Conservation (phyloP, 805 yeast genomes). For the Candida piceae region DNA sequence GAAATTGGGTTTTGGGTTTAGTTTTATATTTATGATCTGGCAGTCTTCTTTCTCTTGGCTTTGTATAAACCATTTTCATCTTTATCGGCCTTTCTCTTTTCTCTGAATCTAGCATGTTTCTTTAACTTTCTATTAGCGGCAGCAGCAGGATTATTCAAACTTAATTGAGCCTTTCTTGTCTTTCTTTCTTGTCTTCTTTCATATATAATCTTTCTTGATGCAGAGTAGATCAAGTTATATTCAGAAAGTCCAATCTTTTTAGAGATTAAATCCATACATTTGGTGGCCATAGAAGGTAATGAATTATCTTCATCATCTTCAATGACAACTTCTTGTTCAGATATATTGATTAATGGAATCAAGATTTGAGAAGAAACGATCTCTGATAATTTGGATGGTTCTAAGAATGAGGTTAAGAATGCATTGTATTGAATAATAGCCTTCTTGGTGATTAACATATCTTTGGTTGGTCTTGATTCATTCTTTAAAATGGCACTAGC, state of each 20-base stretch:
- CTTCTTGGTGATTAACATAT: constrained; percentile 55
- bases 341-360: constrained; percentile 27
- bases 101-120: constrained; percentile 71
- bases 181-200: constrained; percentile 71
- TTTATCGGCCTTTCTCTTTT: constrained; percentile 67
- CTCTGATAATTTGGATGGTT: constrained; percentile 34
- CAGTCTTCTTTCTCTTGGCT: constrained; percentile 47
- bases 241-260: constrained; percentile 65
- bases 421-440: constrained; percentile 69
- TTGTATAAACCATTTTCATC: constrained; percentile 76
- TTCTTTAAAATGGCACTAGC: constrained; percentile 60
- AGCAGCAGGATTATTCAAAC: constrained; percentile 71
- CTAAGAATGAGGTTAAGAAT: constrained; percentile 47
- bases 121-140: constrained; percentile 75
- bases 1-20: too few relatives aligned
- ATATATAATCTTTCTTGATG: constrained; percentile 56
- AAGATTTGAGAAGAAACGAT: constrained; percentile 33
- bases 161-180: constrained; percentile 68
- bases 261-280: constrained; percentile 65
- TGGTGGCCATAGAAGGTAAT: constrained; percentile 39
- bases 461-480: constrained; percentile 49
- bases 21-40: constrained; percentile 5
- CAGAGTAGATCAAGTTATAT: constrained; percentile 55
- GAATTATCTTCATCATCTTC: constrained; percentile 29
- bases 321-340: constrained; percentile 29